Base-by-base conservation (phyloP, 768 basidiomycete genomes). In the Mycena vitilis region DNA sequence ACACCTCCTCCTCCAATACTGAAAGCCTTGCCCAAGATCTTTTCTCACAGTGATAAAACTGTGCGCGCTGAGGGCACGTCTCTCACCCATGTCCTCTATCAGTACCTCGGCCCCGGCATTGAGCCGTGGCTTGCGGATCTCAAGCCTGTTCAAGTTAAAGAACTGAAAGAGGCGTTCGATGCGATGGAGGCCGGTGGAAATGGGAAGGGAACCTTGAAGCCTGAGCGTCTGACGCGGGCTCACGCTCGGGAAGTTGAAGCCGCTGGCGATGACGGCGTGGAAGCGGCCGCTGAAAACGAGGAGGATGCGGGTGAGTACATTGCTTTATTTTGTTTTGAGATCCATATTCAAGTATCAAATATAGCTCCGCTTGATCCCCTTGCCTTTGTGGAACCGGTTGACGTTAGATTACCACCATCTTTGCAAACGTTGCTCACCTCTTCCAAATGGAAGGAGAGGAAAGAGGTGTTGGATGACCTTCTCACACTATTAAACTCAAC, bases 381-480 rank as follows among this genome's bases (percentile, higher is more conserved):
- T 59, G 86, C 88, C 60, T 86, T 95, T 70, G 89, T 92, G 4
- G 95, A 97, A 74, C 89, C 91, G 16, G 89, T 95, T 47, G 88
- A 96, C 75, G 89, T 98, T 63, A 91, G 91, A 71, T 84, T 98
- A 49, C 93, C 98, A 0, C 77, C 88, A 4, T 90, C 90, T 63
- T 83, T 98, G 68, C 88, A 93, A 65, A 83, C 89, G 3, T 83
- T 86, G 58, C 84, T 99, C 57, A 87, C 90, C 25, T 99, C 98
- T 5, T 89, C 95, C 0, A 98, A 99, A 79, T 99, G 98, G 98
- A 99, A 99, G 76, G 98, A 99, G 72, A 89, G 95, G 47, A 96
- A 98, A 75, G 94, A 96, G 73, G 93, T 88, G 3, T 82, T 99
- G 38, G 96, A 98, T 71, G 94, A 95, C 34, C 84, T 97, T 25